A percentile compares a stretch with the other conserved stretches of the same genome.
phyloP scores from a whole-genome alignment of 306 rosid species.

The Rosa multiflora region DNA sequence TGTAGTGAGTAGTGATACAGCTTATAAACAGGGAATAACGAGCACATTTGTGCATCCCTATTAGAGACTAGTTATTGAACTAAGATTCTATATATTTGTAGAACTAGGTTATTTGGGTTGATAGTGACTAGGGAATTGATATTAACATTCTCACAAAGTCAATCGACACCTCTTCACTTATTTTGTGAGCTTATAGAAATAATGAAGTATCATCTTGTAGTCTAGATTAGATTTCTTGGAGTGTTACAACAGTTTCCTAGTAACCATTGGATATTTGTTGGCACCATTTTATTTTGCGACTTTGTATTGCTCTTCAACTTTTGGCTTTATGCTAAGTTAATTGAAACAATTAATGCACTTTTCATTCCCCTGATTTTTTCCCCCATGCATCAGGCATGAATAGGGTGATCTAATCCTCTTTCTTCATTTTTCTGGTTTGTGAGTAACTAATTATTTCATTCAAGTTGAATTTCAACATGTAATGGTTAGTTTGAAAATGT shows the following conservation, averaged over 20 bases:
- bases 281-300: not conserved
- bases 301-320: not conserved
- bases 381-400: not conserved
- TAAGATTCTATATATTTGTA: not conserved
- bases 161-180: not conserved
- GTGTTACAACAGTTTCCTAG: not conserved
- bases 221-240: not conserved
- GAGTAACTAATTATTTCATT: not conserved
- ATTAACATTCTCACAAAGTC: not conserved
- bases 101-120: not conserved
- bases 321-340: not conserved
- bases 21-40: not conserved
- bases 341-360: not conserved
- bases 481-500: not conserved
- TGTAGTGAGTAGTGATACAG: not conserved
- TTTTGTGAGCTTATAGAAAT: not conserved
- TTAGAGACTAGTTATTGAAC: not conserved
- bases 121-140: not conserved
- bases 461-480: not conserved
- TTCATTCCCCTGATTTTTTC: not conserved
- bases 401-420: not conserved
- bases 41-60: not conserved
- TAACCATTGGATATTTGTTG: not conserved
- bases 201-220: not conserved
- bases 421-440: not conserved